Percentiles rank a stretch among this genome's conserved stretches.
Conservation (phyloP, 1,284 basidiomycete species). For the Ganoderma leucocontextum region DNA sequence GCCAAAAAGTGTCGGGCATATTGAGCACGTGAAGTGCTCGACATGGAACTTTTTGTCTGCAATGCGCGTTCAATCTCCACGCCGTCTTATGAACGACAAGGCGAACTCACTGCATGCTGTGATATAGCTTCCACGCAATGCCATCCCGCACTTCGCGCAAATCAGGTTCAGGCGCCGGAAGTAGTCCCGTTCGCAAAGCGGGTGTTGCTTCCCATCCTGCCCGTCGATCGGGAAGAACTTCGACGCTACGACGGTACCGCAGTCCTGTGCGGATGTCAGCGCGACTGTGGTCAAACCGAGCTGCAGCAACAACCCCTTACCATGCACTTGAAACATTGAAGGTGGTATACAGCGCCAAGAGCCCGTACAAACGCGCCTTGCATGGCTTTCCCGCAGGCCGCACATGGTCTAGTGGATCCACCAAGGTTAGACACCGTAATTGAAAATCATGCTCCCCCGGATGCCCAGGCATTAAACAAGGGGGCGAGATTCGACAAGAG, state of each 20-base stretch:
- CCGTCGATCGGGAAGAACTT: constrained; percentile 99
- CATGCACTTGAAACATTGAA: constrained; percentile 97
- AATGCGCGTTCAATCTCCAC: constrained; percentile 30
- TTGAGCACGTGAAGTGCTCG: constrained; percentile 99
- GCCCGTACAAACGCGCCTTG: constrained; percentile 97
- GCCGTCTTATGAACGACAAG: constrained; percentile 23
- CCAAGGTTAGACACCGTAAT: constrained; percentile 30
- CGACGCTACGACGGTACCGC: constrained; percentile 93
- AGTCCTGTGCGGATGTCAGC: constrained; percentile 72
- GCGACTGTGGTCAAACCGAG: constrained; percentile 19
- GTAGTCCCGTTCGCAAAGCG: constrained; percentile 98
- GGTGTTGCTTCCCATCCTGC: constrained; percentile 84
- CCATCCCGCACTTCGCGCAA: constrained; percentile 95
- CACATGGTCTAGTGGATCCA: constrained; percentile 60
- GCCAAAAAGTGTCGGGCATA: constrained; percentile 95
- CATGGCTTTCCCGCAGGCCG: constrained; percentile 80
- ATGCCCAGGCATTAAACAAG: neutral
- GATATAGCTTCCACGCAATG: constrained; percentile 97
- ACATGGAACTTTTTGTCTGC: constrained; percentile 98
- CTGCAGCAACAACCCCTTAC: constrained; percentile 55
- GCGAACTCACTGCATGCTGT: constrained; percentile 94
- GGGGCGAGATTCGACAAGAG: neutral
- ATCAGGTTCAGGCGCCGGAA: constrained; percentile 96
- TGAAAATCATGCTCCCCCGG: constrained; percentile 12
- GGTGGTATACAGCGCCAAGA: constrained; percentile 92